These are phyloP conservation scores for Lepidopterella palustris DNA, from an alignment of 495 filamentous ascomycete species.

Conservation along the genomic window DNA sequence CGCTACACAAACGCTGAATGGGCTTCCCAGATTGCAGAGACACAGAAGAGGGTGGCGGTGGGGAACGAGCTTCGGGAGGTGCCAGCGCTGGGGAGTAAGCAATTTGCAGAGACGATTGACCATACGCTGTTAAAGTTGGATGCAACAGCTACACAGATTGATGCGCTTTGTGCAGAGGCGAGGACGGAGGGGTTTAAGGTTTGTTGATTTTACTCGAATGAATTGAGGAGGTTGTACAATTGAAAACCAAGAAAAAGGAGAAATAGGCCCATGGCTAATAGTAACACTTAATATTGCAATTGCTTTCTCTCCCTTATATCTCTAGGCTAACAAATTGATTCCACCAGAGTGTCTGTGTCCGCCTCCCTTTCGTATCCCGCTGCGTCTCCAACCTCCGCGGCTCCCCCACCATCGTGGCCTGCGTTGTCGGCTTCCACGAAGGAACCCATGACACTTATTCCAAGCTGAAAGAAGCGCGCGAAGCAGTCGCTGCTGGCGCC, in stretches of 20 bases:
- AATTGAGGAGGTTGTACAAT: neutral
- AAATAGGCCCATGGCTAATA: no score
- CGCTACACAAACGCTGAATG: conserved; percentile 36
- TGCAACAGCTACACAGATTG: conserved; percentile 49
- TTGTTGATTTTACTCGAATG: conserved; percentile 14
- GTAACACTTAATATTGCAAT: neutral
- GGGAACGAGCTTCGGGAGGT: conserved; percentile 4
- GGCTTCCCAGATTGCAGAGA: conserved; percentile 29
- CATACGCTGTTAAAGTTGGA: conserved; percentile 58
- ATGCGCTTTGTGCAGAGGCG: conserved; percentile 59
- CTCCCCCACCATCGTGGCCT: conserved; percentile 49
- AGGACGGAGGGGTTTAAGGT: conserved; percentile 52
- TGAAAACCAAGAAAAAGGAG: no score
- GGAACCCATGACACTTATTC: conserved; percentile 49
- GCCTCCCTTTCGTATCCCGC: conserved; percentile 47
- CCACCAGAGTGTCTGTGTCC: conserved; percentile 51
- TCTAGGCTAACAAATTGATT: conserved; percentile 7
- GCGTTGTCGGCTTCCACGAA: conserved; percentile 63
- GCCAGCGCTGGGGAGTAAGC: conserved; percentile 9
- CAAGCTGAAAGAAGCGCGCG: conserved; percentile 40
- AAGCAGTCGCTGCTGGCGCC: conserved; percentile 54
- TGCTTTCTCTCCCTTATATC: neutral
- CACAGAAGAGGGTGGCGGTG: conserved; percentile 21
- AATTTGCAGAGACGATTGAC: conserved; percentile 46
- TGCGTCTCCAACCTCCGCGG: conserved; percentile 48